These are phyloP conservation scores for Gracilaria vermiculophylla DNA, from an alignment of 23 red algal genomes.

Conservation along the genomic window DNA sequence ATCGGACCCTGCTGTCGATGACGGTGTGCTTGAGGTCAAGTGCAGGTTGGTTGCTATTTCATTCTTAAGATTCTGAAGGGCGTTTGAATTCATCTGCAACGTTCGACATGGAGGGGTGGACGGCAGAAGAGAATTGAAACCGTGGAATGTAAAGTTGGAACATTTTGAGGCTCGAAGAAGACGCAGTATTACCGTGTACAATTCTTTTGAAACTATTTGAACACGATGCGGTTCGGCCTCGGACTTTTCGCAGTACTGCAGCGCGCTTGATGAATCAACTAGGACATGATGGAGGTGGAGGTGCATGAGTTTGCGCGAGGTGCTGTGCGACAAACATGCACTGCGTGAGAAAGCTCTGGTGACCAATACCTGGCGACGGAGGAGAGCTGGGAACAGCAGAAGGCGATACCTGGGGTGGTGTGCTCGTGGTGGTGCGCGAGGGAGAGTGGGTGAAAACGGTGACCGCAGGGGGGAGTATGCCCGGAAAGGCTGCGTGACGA, in stretches of 20 bases:
- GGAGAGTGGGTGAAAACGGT: not conserved
- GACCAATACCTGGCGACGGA: no score
- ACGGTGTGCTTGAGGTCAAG: not conserved
- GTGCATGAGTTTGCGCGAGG: not conserved
- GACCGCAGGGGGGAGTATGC: not conserved
- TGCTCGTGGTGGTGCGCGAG: not conserved
- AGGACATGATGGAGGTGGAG: slow-evolving; percentile 13
- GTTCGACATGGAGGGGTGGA: not conserved
- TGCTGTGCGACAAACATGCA: not conserved
- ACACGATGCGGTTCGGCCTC: not conserved
- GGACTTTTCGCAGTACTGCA: not conserved
- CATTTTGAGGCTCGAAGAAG: not conserved
- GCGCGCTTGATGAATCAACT: not conserved
- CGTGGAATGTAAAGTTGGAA: not conserved
- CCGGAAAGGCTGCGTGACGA: not conserved
- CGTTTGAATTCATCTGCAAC: not conserved
- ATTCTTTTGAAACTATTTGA: not conserved
- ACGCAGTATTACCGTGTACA: not conserved
- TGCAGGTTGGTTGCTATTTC: not conserved
- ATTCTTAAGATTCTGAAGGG: not conserved
- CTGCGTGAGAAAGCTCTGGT: not conserved
- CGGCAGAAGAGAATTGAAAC: not conserved
- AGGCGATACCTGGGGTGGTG: not conserved
- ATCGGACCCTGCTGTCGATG: not conserved
- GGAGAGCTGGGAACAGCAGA: not conserved